These are phyloP conservation scores for Mortierella hygrophila DNA, from an alignment of 192 early-diverging fungal genomes.

Conservation along the genomic window DNA sequence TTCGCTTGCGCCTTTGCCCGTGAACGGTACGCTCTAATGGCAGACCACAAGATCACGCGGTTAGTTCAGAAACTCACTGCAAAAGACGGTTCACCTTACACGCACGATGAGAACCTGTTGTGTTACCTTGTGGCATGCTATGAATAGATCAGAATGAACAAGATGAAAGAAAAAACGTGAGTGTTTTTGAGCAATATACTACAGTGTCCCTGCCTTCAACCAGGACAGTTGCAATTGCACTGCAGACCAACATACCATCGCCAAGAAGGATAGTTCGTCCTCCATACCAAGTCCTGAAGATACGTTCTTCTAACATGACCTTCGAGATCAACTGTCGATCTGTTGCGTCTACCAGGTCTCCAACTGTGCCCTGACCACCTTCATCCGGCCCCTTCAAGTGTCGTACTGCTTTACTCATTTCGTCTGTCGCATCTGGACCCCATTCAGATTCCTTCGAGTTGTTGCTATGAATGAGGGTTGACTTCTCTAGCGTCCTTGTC, in stretches of 20 bases:
- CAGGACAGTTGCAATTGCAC: too few relatives aligned
- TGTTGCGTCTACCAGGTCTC: slow-evolving; percentile 23
- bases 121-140: slow-evolving; percentile 37
- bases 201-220: neutral
- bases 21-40: slow-evolving; percentile 19
- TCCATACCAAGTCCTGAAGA: slow-evolving; percentile 22
- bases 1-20: slow-evolving; percentile 24
- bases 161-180: neutral
- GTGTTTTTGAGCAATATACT: too few relatives aligned
- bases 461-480: slow-evolving; percentile 3
- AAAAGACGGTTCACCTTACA: neutral
- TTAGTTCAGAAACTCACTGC: too few relatives aligned
- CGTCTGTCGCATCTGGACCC: slow-evolving; percentile 28
- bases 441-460: slow-evolving; percentile 23
- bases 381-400: slow-evolving; percentile 12
- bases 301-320: slow-evolving; percentile 30
- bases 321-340: slow-evolving; percentile 17
- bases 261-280: slow-evolving; percentile 32
- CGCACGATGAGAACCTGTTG: neutral
- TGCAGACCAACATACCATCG: slow-evolving; percentile 2
- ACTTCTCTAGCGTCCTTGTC: slow-evolving; percentile 16
- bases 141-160: neutral
- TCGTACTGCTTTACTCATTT: slow-evolving; percentile 33
- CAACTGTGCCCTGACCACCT: neutral
- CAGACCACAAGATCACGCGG: neutral